Percentiles rank a stretch among this genome's conserved stretches.
Evolutionary conservation across 352 stramenopile genomes (phyloP).

Genomic region (Phytophthora niederhauseri): DNA sequence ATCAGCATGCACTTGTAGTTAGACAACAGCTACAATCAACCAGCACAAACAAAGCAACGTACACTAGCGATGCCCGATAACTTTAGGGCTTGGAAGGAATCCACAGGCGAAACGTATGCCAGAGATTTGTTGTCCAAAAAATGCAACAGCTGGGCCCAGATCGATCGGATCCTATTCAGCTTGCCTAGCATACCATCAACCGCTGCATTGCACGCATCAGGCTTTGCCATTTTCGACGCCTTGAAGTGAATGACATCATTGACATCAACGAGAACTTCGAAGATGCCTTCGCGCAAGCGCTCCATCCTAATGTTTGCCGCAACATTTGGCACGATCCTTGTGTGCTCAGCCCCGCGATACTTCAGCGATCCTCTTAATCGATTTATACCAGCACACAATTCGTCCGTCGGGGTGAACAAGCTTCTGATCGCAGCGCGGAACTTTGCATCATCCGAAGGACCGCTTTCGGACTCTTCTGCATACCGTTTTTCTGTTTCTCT

Average conservation of each 20-base stretch:
- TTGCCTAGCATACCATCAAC: conserved; percentile 63
- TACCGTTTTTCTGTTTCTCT: conserved; percentile 51
- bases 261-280: conserved; percentile 64
- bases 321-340: conserved; percentile 65
- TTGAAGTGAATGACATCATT: conserved; percentile 69
- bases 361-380: conserved; percentile 62
- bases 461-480: conserved; percentile 51
- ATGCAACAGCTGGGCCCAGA: conserved; percentile 73
- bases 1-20: not conserved
- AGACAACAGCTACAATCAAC: conserved; percentile 1
- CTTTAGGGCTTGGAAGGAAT: conserved; percentile 67
- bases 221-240: conserved; percentile 45
- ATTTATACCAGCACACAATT: conserved; percentile 65
- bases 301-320: conserved; percentile 72
- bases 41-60: conserved; percentile 25
- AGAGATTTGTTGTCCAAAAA: conserved; percentile 78
- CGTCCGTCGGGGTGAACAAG: conserved; percentile 72
- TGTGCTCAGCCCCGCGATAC: conserved; percentile 56
- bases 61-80: conserved; percentile 72
- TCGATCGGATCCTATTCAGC: conserved; percentile 53
- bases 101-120: conserved; percentile 44
- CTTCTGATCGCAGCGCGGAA: conserved; percentile 77
- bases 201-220: conserved; percentile 67
- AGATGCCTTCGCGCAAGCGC: conserved; percentile 56
- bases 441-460: conserved; percentile 49